Percentiles rank a stretch among this genome's conserved stretches.
phyloP scores from a whole-genome alignment of 441 rosid species.

The Hura crepitans region DNA sequence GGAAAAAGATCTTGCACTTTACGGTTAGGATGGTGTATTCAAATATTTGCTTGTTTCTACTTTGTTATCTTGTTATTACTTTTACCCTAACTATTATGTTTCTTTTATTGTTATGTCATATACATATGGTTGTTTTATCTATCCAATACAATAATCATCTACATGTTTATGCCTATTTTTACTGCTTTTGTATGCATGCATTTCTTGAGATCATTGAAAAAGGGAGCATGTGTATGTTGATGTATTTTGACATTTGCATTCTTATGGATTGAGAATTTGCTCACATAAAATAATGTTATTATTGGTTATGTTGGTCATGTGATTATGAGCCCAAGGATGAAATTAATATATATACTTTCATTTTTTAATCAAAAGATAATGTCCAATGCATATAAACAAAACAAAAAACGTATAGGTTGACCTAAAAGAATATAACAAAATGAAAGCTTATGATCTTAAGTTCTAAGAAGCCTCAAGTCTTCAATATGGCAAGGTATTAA shows the following conservation, averaged over 20 bases:
- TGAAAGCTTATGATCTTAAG: conserved; percentile 96
- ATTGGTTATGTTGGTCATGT: background rate
- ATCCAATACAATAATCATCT: background rate
- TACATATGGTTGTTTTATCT: background rate
- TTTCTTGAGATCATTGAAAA: background rate
- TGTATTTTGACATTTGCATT: background rate
- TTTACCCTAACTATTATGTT: background rate
- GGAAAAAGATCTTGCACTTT: conserved; percentile 93
- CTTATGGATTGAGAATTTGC: background rate
- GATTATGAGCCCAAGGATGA: background rate
- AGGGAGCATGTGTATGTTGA: background rate
- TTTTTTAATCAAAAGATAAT: conserved; percentile 86
- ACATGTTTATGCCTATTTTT: background rate
- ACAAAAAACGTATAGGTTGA: conserved; percentile 66
- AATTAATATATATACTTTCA: conserved; percentile 30
- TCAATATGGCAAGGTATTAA: conserved; percentile 80
- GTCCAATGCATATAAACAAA: conserved; percentile 80
- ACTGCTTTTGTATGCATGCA: background rate
- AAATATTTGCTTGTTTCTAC: background rate
- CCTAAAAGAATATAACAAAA: conserved; percentile 76
- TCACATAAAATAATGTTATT: background rate
- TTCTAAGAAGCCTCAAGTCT: conserved; percentile 95
- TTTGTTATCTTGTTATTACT: background rate
- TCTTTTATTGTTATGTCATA: background rate
- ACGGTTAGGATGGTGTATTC: conserved; percentile 88